Conservation (phyloP, 139 green algal genomes). For the Picocystis salinarum region DNA sequence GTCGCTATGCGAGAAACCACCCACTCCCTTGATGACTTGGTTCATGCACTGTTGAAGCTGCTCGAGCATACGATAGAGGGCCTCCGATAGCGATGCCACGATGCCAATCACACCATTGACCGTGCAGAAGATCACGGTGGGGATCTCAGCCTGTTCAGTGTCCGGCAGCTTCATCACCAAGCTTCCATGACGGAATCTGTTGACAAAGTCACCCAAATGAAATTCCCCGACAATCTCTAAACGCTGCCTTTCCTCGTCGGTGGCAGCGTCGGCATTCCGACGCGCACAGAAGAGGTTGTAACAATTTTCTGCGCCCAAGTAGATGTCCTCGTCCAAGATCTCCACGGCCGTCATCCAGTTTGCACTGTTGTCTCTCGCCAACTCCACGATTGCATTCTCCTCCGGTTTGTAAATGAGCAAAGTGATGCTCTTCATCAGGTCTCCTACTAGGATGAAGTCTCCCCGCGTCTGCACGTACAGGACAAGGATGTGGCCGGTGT, state of each 20-base stretch:
- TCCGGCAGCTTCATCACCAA: constrained; percentile 92
- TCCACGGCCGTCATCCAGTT: constrained; percentile 75
- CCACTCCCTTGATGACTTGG: constrained; percentile 60
- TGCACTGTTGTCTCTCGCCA: constrained; percentile 56
- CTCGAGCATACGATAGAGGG: constrained; percentile 10
- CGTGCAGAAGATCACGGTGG: constrained; percentile 70
- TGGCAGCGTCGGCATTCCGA: constrained; percentile 49
- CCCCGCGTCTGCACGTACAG: constrained; percentile 54
- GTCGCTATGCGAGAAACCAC: constrained; percentile 56
- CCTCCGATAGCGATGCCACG: constrained; percentile 48
- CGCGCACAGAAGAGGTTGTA: constrained; percentile 67
- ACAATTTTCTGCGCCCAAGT: constrained; percentile 49
- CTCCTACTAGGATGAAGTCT: constrained; percentile 78
- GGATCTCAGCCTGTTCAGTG: constrained; percentile 30
- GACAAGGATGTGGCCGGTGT: constrained; percentile 57
- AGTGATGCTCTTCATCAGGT: constrained; percentile 90
- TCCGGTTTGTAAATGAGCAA: constrained; percentile 45
- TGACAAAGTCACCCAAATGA: constrained; percentile 84
- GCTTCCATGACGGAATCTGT: constrained; percentile 64
- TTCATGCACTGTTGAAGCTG: constrained; percentile 24
- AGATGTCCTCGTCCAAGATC: constrained; percentile 67
- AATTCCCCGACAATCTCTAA: constrained; percentile 71
- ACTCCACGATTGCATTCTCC: constrained; percentile 50
- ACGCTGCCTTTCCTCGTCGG: constrained; percentile 65
- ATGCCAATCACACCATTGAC: constrained; percentile 78